Evolutionary conservation across 306 rosid species (phyloP), one percentile per base, ranked within the genome.

Genomic region (Acacia confusa): DNA sequence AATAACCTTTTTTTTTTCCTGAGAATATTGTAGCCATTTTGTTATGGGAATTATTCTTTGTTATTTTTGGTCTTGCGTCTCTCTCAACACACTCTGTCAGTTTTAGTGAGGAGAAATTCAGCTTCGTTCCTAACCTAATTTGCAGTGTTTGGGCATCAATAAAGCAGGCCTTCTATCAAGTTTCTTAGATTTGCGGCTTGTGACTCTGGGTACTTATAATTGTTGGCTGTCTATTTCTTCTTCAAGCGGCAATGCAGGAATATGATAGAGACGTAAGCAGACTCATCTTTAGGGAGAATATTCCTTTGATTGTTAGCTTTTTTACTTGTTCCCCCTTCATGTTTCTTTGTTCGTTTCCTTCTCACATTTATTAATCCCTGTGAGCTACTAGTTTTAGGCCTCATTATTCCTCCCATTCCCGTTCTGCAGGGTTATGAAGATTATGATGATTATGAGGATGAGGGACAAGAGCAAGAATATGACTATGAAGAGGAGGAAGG

Each of bases 391-490:
- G 50, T 53, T 48, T 41, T 41, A 11, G 17, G 43, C 44, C 3
- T 16, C 53, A 66, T 67, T 7, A 65, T 74, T 4, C 53, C 7
- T 25, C 15, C 3, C 63, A 15, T 71, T 47, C 17, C 44, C 53
- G 69, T 13, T 63, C 9, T 68, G 75, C 73, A 91, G 95, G 92
- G 88, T 73, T 60, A 43, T 4, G 79, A 85, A 13, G 89, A 81
- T 40, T 92, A 91, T 40, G 89, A 88, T 40, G 97, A 88, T 68
- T 91, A 87, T 69, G 95, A 80, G 66, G 90, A 72, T 5, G 92
- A 83, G 58, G 87, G 78, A 57, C 80, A 63, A 28, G 94, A 87
- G 86, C 82, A 73, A 64, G 89, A 75, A 79, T 80, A 88, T 41
- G 92, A 60, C 40, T 85, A 88, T 25, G 92, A 79, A 38, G 92